Evolutionary conservation across 768 basidiomycete species (phyloP), one percentile per base, ranked within the genome.

Genomic region (Suillus tomentosus): DNA sequence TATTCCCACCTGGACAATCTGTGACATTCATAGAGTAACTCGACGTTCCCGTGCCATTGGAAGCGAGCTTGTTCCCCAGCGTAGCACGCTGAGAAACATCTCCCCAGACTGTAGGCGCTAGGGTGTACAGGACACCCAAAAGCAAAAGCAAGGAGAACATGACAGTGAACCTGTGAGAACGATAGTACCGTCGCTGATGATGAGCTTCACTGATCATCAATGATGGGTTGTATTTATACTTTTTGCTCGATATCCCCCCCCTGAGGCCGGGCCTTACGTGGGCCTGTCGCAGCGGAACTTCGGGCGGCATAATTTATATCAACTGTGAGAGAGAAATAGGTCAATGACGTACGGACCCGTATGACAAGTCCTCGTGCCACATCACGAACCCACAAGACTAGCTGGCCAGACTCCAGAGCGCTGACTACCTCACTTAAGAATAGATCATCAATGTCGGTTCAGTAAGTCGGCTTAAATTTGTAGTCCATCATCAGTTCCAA

Each of bases 1-100:
- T 57, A 13, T 3, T 66, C 31, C 22, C 17, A 77, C 76, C 76
- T 67, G 76, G 76, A 54, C 76, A 77, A 42, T 62, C 37, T 27
- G 77, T 66, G 59, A 77, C 71, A 31, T 75, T 77, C 70, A 55
- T 65, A 5, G 76, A 75, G 36, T 72, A 55, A 0, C 31, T 31
- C 31, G 64, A 53, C 17, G 45, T 17, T 8, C 61, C 51, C 8
- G 37, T 19, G 15, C 31, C 62, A 60, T 39, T n/a, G 5, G 37
- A 27, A 27, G 34, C 4, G 19, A 47, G 22, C 17, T 43, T 36
- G 61, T 53, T 65, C 1, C 45, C 51, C n/a, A 64, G 8, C 6
- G 59, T 36, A 36, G 53, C 62, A 55, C 61, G 68, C 9, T 65
- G 66, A 13, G 71, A 61, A 48, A 60, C 5, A 54, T 8, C 51